A percentile compares a stretch with the other conserved stretches of the same genome.
These are phyloP conservation scores for Pseudogymnoascus sp. DNA, from an alignment of 2,329 filamentous ascomycete species.

Conservation along the genomic window DNA sequence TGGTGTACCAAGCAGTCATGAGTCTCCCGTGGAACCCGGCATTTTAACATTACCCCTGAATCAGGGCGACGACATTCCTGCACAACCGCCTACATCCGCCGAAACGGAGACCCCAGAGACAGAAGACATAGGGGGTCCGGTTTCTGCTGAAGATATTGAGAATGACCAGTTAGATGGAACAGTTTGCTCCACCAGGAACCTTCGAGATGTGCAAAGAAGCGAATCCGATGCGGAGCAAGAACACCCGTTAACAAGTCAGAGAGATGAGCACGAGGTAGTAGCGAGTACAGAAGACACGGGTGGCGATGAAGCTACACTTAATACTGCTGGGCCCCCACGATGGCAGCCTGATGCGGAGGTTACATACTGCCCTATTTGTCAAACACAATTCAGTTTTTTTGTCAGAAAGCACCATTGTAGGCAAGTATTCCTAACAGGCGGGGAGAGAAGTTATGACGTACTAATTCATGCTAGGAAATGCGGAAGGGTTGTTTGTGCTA, in stretches of 20 bases:
- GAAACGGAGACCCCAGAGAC: neutral
- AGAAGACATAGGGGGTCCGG: neutral
- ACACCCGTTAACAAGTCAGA: neutral
- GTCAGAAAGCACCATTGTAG: slow-evolving; percentile 90
- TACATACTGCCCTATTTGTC: slow-evolving; percentile 77
- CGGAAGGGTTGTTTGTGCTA: slow-evolving; percentile 80
- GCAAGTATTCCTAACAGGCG: slow-evolving; percentile 35
- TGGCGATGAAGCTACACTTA: neutral
- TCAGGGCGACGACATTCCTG: neutral
- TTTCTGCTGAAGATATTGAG: neutral
- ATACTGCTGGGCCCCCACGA: slow-evolving; percentile 53
- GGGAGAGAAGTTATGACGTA: neutral
- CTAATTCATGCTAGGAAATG: slow-evolving; percentile 58
- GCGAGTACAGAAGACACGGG: neutral
- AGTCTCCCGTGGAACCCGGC: neutral
- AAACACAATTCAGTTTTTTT: slow-evolving; percentile 71
- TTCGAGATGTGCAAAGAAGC: neutral
- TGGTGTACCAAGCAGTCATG: neutral
- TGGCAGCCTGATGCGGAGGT: slow-evolving; percentile 90
- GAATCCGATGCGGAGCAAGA: neutral
- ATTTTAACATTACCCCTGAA: neutral
- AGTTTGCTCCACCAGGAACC: neutral
- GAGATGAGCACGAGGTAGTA: neutral
- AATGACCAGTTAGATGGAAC: neutral
- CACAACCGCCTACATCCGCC: neutral